phyloP scores from a whole-genome alignment of 352 stramenopile species.

The Phytophthora pistaciae region DNA sequence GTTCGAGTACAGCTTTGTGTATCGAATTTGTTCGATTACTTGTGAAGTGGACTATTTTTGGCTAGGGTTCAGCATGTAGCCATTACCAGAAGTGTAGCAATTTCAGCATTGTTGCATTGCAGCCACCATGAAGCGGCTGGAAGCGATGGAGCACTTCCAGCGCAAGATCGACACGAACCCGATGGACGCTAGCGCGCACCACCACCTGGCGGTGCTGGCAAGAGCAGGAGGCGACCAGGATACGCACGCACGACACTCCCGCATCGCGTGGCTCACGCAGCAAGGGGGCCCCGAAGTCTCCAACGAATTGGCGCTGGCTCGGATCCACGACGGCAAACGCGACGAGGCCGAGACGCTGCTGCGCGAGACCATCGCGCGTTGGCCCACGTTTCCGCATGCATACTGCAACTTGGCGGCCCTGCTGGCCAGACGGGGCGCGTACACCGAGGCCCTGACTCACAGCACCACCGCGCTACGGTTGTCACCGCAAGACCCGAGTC shows the following conservation, averaged over 20 bases:
- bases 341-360: slow-evolving; percentile 56
- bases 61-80: neutral
- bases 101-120: neutral
- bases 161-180: slow-evolving; percentile 61
- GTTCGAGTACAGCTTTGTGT: no score
- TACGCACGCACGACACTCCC: slow-evolving; percentile 51
- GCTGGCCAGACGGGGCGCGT: slow-evolving; percentile 49
- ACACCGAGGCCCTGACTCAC: slow-evolving; percentile 53
- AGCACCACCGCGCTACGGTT: slow-evolving; percentile 48
- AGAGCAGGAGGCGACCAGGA: slow-evolving; percentile 53
- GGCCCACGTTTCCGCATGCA: slow-evolving; percentile 57
- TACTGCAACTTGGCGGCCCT: slow-evolving; percentile 71
- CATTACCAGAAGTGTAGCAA: slow-evolving; percentile 16
- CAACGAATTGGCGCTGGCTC: slow-evolving; percentile 69
- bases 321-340: slow-evolving; percentile 50
- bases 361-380: slow-evolving; percentile 47
- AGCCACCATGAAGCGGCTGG: slow-evolving; percentile 48
- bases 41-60: neutral
- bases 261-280: slow-evolving; percentile 72
- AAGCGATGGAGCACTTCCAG: slow-evolving; percentile 75
- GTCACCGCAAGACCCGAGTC: slow-evolving; percentile 49
- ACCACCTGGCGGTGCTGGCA: slow-evolving; percentile 68
- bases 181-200: slow-evolving; percentile 63
- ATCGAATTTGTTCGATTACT: no score
- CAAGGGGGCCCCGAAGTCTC: slow-evolving; percentile 60